Base-by-base conservation (phyloP, 2,329 filamentous ascomycete species). In the Akanthomyces lecanii region DNA sequence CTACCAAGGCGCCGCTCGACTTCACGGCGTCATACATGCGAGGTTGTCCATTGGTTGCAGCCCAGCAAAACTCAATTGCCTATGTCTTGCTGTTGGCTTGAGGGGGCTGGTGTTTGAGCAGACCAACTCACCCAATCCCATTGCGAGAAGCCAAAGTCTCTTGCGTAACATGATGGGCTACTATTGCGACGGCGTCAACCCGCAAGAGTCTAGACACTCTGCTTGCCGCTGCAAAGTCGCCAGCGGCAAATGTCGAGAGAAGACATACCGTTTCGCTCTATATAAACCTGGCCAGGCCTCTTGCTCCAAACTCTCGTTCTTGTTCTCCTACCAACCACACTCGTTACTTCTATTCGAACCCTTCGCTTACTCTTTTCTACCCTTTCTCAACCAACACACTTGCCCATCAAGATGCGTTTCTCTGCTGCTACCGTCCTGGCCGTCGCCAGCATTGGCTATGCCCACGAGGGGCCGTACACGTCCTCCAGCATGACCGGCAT, bases 391-490 rank as follows among this genome's bases (percentile, higher is more conserved):
- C 23, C 33, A 23, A 54, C 28, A 47, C 12, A 55, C 14, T 5
- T 23, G 7, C 28, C 11, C 30, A 18, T 47, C 45, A 63, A 63
- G 53, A 63, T 63, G 61, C 61, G 54, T 28, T 57, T 57, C 47
- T 36, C 47, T 16, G 25, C 45, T 45, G 16, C 66, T 18, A 23
- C 59, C 30, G 55, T 62, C 51, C 53, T 55, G 45, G 56, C 50
- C 23, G 30, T 61, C n/a, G 65, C 57, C 38, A 69, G 72, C 58
- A 72, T 76, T 56, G 75, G 77, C 63, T 68, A 70, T n/a, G 64
- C 65, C 47, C 5, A 30, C 52, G 18, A 56, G 14, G 12, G 28
- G n/a, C 55, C 14, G 5, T n/a, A 44, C 55, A 36, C 28, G 18
- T 8, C 21, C 28, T 8, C 58, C 12, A 61, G 14, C 47, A 21